These are phyloP conservation scores for Euclidium syriacum DNA, from an alignment of 345 rosid species.

Conservation along the genomic window DNA sequence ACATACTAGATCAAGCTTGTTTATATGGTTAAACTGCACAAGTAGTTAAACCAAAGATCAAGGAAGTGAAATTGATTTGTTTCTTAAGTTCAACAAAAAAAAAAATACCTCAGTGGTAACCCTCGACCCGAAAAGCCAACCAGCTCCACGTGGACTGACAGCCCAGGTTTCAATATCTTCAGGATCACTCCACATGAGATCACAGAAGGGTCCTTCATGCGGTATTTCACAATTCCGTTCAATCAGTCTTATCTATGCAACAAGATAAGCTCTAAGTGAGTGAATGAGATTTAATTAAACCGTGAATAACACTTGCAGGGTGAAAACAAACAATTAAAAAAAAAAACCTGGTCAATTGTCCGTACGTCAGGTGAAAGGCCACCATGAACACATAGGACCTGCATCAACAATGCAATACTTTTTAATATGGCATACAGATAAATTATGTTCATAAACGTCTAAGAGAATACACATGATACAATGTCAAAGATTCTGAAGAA, in stretches of 20 bases:
- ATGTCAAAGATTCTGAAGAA: background rate
- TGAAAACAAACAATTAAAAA: background rate
- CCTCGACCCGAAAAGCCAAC: constrained; percentile 99
- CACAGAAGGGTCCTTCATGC: constrained; percentile 99
- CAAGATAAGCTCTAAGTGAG: constrained; percentile 12
- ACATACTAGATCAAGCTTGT: constrained; percentile 90
- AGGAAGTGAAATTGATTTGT: background rate
- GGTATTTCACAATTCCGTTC: constrained; percentile 98
- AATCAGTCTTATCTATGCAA: constrained; percentile 68
- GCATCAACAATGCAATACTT: constrained; percentile 11
- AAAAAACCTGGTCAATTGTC: constrained; percentile 84
- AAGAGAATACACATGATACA: background rate
- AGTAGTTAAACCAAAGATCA: constrained; percentile 18
- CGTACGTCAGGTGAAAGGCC: constrained; percentile 99
- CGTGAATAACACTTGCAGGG: background rate
- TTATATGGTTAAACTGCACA: constrained; percentile 88
- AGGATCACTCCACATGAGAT: constrained; percentile 99
- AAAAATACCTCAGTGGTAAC: constrained; percentile 83
- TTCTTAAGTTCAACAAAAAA: background rate
- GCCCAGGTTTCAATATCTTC: constrained; percentile 99
- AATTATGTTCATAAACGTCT: background rate
- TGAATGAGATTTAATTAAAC: background rate
- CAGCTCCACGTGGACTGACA: constrained; percentile 99
- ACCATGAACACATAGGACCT: constrained; percentile 99
- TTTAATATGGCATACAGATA: background rate